A percentile compares a stretch with the other conserved stretches of the same genome.
Conservation (phyloP, 352 stramenopile genomes). For the Phytopythium delawarense region DNA sequence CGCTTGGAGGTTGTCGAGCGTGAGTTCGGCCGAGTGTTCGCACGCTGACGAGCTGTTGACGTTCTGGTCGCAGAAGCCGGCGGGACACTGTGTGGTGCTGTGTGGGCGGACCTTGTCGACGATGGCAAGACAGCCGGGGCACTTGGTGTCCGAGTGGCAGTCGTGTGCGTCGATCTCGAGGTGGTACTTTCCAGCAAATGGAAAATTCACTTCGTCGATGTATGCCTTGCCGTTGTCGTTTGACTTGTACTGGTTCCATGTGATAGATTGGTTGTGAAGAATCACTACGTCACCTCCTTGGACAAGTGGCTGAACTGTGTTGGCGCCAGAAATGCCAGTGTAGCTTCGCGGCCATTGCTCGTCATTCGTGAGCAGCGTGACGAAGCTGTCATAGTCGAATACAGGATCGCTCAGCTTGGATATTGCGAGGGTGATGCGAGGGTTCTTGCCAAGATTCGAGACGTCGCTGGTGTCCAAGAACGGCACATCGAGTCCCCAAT, state of each 20-base stretch:
- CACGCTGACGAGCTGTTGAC: slow-evolving; percentile 7
- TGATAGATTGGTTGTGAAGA: slow-evolving; percentile 11
- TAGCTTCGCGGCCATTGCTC: not conserved
- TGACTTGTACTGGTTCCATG: slow-evolving; percentile 56
- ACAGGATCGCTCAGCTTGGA: slow-evolving; percentile 1
- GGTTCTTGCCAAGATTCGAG: slow-evolving; percentile 13
- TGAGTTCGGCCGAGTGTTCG: slow-evolving; percentile 21
- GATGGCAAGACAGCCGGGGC: slow-evolving; percentile 48
- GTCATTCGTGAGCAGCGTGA: not conserved
- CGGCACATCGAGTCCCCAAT: slow-evolving; percentile 36
- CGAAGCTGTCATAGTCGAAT: not conserved
- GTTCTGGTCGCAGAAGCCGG: slow-evolving; percentile 29
- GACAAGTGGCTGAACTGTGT: not conserved
- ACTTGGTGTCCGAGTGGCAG: slow-evolving; percentile 36
- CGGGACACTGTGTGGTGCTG: slow-evolving; percentile 29
- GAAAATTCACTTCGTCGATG: slow-evolving; percentile 41
- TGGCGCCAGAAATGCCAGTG: not conserved
- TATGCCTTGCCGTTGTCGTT: slow-evolving; percentile 16
- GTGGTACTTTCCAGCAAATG: slow-evolving; percentile 47
- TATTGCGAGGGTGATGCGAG: slow-evolving; percentile 16
- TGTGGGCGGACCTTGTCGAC: slow-evolving; percentile 46
- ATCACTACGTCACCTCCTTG: not conserved
- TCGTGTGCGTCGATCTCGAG: slow-evolving; percentile 49
- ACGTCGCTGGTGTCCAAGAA: slow-evolving; percentile 62
- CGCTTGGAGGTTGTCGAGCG: slow-evolving; percentile 23